A percentile compares a stretch with the other conserved stretches of the same genome.
phyloP scores from a whole-genome alignment of 495 filamentous ascomycete genomes.

The Talaromyces ruber region DNA sequence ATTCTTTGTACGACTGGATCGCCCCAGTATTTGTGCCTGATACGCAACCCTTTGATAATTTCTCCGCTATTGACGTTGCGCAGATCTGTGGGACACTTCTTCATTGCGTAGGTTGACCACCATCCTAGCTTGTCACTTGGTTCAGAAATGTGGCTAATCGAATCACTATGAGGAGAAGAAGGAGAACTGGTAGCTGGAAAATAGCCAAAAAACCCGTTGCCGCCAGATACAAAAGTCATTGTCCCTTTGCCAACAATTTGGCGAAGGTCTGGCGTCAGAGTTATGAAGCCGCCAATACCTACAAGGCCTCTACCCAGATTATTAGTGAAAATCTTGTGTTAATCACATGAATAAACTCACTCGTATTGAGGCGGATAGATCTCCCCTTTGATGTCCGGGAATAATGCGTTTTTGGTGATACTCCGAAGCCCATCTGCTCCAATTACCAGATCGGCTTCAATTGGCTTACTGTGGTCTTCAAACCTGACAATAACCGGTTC shows the following conservation, averaged over 20 bases:
- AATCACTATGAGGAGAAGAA: slow-evolving; percentile 14
- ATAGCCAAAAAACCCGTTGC: slow-evolving; percentile 53
- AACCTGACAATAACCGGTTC: slow-evolving; percentile 20
- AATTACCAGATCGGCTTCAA: slow-evolving; percentile 45
- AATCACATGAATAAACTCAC: slow-evolving; percentile 13
- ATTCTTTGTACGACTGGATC: slow-evolving; percentile 43
- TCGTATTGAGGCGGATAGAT: slow-evolving; percentile 31
- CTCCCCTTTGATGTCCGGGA: slow-evolving; percentile 25
- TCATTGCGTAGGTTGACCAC: slow-evolving; percentile 41
- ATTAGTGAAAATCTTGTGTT: background rate
- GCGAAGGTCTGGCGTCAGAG: slow-evolving; percentile 15
- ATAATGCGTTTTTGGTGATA: slow-evolving; percentile 33
- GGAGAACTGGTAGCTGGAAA: slow-evolving; percentile 21
- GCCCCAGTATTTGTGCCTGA: slow-evolving; percentile 38
- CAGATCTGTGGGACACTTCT: slow-evolving; percentile 23
- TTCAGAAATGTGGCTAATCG: slow-evolving; percentile 20
- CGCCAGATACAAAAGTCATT: slow-evolving; percentile 44
- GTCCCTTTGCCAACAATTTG: slow-evolving; percentile 23
- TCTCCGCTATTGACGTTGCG: slow-evolving; percentile 27
- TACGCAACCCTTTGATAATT: slow-evolving; percentile 29
- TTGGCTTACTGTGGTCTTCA: slow-evolving; percentile 19
- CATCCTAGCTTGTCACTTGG: slow-evolving; percentile 29
- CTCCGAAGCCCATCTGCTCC: slow-evolving; percentile 56
- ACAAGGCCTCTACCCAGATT: slow-evolving; percentile 30
- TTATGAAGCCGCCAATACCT: slow-evolving; percentile 47